phyloP scores from a whole-genome alignment of 352 stramenopile species.

The Globisporangium megalacanthum region DNA sequence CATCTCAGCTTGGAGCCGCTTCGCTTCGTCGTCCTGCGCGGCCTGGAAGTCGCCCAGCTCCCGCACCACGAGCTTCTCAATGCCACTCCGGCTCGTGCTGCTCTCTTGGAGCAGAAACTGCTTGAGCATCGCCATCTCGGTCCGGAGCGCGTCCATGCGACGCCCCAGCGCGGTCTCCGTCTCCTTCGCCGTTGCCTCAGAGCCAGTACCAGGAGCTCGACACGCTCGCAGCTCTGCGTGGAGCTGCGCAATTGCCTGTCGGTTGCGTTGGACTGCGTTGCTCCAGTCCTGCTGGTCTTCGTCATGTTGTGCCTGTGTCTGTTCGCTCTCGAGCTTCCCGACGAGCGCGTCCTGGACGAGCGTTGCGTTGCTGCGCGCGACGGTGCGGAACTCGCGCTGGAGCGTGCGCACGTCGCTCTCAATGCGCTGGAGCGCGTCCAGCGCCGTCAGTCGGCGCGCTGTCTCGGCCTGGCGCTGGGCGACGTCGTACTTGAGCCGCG shows the following conservation, averaged over 20 bases:
- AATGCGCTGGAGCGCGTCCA: constrained; percentile 31
- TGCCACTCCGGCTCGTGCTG: constrained; percentile 30
- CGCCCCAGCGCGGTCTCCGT: constrained; percentile 21
- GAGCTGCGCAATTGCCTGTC: constrained; percentile 18
- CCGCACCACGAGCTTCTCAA: constrained; percentile 42
- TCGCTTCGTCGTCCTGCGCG: constrained; percentile 43
- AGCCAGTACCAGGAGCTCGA: not conserved
- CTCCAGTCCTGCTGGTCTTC: constrained; percentile 8
- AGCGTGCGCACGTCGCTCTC: constrained; percentile 33
- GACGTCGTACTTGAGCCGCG: constrained; percentile 32
- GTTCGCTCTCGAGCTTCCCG: constrained; percentile 31
- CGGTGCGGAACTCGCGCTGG: constrained; percentile 42
- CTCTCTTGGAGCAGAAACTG: constrained; percentile 48
- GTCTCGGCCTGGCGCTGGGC: constrained; percentile 28
- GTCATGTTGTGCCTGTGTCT: not conserved
- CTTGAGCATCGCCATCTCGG: constrained; percentile 51
- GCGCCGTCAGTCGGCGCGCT: constrained; percentile 26
- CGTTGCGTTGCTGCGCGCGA: constrained; percentile 35
- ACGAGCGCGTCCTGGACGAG: constrained; percentile 49
- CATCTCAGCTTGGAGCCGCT: constrained; percentile 53
- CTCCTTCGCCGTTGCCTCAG: constrained; percentile 8
- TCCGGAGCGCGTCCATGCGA: constrained; percentile 38
- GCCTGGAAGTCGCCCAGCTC: constrained; percentile 46
- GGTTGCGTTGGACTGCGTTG: constrained; percentile 13
- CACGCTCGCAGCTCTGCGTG: constrained; percentile 13